Evolutionary conservation across 306 rosid genomes (phyloP).

Genomic region (Trifolium subterraneum): DNA sequence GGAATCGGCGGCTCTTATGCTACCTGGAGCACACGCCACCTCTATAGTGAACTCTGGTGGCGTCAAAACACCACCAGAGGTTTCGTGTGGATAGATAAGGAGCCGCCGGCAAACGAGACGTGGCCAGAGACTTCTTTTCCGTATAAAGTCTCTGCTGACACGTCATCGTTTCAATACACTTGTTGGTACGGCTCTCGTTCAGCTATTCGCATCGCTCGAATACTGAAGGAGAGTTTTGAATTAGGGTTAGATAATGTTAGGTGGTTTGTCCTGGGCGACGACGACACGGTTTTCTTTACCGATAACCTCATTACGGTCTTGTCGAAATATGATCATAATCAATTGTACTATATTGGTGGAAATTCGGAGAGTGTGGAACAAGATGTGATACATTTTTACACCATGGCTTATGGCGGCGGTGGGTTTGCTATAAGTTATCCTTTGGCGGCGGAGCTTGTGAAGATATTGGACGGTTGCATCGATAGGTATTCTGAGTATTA

Average conservation of each 20-base stretch:
- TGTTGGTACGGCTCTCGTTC: constrained; percentile 71
- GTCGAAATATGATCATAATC: constrained; percentile 71
- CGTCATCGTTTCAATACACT: constrained; percentile 62
- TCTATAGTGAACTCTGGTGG: constrained; percentile 73
- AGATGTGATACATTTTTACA: constrained; percentile 56
- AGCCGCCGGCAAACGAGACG: constrained; percentile 33
- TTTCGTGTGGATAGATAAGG: constrained; percentile 64
- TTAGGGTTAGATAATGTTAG: constrained; percentile 58
- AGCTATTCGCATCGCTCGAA: constrained; percentile 68
- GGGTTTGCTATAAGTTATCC: constrained; percentile 79
- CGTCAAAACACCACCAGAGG: constrained; percentile 54
- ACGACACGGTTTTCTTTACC: constrained; percentile 75
- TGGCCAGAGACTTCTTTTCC: constrained; percentile 58
- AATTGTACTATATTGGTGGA: constrained; percentile 81
- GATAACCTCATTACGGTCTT: constrained; percentile 65
- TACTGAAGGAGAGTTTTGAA: constrained; percentile 79
- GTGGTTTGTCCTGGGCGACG: constrained; percentile 94
- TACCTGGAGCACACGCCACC: constrained; percentile 59
- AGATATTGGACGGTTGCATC: constrained; percentile 73
- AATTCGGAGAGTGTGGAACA: constrained; percentile 86
- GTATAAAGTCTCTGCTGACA: constrained; percentile 56
- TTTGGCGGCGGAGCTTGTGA: constrained; percentile 62
- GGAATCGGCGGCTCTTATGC: constrained; percentile 63
- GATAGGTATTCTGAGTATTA: constrained; percentile 58
- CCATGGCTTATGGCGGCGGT: constrained; percentile 77